A percentile compares a stretch with the other conserved stretches of the same genome.
These are phyloP conservation scores for Vigna angularis DNA, from an alignment of 306 rosid species.

Conservation along the genomic window DNA sequence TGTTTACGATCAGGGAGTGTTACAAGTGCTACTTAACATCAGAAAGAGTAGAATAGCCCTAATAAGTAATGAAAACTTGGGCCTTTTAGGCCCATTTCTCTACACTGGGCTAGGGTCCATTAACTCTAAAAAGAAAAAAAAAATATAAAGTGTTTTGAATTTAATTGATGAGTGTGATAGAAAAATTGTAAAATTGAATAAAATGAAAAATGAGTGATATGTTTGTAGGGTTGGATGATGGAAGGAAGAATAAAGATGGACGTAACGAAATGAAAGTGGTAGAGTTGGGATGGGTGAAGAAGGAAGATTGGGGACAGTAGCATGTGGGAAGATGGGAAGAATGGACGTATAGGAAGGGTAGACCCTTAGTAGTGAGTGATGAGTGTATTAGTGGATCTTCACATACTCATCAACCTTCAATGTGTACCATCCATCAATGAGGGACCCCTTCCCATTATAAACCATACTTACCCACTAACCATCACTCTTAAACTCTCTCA, in stretches of 20 bases:
- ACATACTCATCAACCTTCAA: constrained; percentile 3
- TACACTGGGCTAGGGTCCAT: not conserved
- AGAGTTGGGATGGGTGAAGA: not conserved
- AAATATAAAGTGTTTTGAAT: too few relatives aligned
- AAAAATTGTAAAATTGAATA: too few relatives aligned
- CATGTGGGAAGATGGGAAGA: constrained; percentile 46
- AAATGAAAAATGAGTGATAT: too few relatives aligned
- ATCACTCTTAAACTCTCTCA: not conserved
- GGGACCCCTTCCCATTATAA: constrained; percentile 21
- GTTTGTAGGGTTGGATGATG: not conserved
- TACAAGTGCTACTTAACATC: too few relatives aligned
- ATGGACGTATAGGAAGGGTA: constrained; percentile 52
- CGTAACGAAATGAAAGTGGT: not conserved
- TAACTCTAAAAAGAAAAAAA: not conserved
- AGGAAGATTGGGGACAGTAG: constrained; percentile 38
- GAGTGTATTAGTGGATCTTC: constrained; percentile 37
- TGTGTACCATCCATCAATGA: too few relatives aligned
- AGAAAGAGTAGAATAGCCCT: too few relatives aligned
- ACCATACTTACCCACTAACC: constrained; percentile 26
- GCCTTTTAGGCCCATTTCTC: not conserved
- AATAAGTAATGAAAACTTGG: too few relatives aligned
- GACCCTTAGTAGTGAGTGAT: constrained; percentile 58
- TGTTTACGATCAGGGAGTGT: too few relatives aligned
- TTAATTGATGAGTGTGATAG: too few relatives aligned
- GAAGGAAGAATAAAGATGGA: not conserved